Conservation (phyloP, 164 flowering plant genomes). For the Liriodendron chinense region DNA sequence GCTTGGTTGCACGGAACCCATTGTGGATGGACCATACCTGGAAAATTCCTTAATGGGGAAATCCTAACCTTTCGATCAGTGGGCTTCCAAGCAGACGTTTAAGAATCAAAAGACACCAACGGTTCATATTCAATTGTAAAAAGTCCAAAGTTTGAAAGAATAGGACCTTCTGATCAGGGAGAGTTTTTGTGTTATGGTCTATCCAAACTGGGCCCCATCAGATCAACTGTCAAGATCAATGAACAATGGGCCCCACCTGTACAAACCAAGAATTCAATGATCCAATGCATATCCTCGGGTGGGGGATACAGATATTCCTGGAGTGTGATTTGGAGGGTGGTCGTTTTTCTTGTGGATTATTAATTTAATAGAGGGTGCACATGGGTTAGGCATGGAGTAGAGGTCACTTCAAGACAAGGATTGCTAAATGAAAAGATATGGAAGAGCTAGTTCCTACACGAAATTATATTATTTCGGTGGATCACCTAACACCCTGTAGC, state of each 20-base stretch:
- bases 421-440: constrained; percentile 6
- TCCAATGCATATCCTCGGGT: not conserved
- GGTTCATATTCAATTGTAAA: too few species aligned
- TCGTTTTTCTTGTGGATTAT: not conserved
- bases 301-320: not conserved
- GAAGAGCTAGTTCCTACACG: constrained; percentile 1
- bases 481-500: constrained; percentile 2
- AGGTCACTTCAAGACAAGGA: constrained; percentile 8
- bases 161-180: too few species aligned
- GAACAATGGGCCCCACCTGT: not conserved
- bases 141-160: too few species aligned
- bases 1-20: too few species aligned
- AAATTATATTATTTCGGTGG: constrained; percentile 7
- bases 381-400: constrained; percentile 14
- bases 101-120: too few species aligned
- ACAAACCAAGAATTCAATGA: not conserved
- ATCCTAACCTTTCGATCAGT: too few species aligned
- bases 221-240: not conserved
- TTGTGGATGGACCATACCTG: too few species aligned
- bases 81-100: too few species aligned
- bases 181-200: too few species aligned
- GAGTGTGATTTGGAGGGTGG: not conserved
- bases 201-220: not conserved
- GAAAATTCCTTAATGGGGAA: too few species aligned
- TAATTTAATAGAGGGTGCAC: constrained; percentile 4